Evolutionary conservation across 768 basidiomycete genomes (phyloP).

Genomic region (Podaxis mareebaensis): DNA sequence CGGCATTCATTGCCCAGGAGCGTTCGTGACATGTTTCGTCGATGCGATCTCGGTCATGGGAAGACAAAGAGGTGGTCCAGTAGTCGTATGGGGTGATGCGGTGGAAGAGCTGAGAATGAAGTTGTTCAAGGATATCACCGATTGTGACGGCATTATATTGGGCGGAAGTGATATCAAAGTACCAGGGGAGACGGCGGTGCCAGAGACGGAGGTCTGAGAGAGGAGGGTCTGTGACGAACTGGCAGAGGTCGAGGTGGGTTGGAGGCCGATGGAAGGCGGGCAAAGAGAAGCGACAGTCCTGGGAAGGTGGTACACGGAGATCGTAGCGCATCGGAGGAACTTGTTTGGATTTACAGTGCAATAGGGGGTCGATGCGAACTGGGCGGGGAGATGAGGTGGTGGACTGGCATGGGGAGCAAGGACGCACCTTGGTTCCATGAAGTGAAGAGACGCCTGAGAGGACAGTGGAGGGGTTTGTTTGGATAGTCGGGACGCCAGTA

Average conservation of each 20-base stretch:
- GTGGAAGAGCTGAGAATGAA: constrained; percentile 10
- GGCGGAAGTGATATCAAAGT: constrained; percentile 12
- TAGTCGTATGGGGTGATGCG: constrained; percentile 16
- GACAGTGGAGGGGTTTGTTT: background rate
- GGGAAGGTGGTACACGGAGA: background rate
- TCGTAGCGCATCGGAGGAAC: background rate
- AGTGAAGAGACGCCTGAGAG: background rate
- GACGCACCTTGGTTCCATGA: background rate
- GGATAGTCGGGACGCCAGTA: constrained; percentile 5
- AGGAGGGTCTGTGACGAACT: constrained; percentile 15
- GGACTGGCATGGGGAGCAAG: too few relatives aligned
- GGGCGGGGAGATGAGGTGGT: background rate
- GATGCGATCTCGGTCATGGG: background rate
- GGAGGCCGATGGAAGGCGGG: background rate
- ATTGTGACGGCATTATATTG: constrained; percentile 15
- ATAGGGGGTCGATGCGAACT: constrained; percentile 1
- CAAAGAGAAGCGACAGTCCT: background rate
- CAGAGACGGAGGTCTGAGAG: constrained; percentile 11
- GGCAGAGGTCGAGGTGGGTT: constrained; percentile 5
- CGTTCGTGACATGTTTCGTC: background rate
- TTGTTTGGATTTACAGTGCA: background rate
- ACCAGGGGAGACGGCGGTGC: constrained; percentile 21
- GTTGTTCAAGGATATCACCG: constrained; percentile 14
- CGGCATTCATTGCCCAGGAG: background rate
- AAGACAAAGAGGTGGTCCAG: constrained; percentile 7